Percentiles rank a stretch among this genome's conserved stretches.
Evolutionary conservation across 257 asterid genomes (phyloP).

Genomic region (Verbascum thapsus): DNA sequence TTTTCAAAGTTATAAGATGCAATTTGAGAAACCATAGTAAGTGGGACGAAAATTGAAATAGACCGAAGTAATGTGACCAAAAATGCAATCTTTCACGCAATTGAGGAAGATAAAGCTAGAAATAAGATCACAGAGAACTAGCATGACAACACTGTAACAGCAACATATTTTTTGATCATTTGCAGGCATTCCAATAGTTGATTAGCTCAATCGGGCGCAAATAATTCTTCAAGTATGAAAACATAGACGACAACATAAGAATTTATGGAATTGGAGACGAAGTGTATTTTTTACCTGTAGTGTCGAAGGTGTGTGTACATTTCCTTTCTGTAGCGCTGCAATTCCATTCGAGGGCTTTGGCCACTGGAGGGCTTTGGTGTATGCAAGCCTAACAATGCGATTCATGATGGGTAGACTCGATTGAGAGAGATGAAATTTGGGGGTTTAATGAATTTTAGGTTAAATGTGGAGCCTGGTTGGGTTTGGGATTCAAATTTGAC

Average conservation of each 20-base stretch:
- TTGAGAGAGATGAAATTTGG: too few relatives aligned
- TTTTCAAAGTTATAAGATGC: too few relatives aligned
- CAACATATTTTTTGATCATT: conserved; percentile 7
- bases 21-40: too few relatives aligned
- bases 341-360: conserved; percentile 32
- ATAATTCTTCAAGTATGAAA: background rate
- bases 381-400: conserved; percentile 35
- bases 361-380: conserved; percentile 23
- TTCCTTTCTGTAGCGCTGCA: conserved; percentile 32
- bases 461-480: too few relatives aligned
- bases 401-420: conserved; percentile 33
- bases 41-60: too few relatives aligned
- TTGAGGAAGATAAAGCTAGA: too few relatives aligned
- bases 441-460: too few relatives aligned
- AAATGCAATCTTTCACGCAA: too few relatives aligned
- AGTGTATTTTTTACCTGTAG: conserved; percentile 29
- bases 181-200: background rate
- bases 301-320: conserved; percentile 20
- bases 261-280: background rate
- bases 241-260: background rate
- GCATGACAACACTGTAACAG: conserved; percentile 1
- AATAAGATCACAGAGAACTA: background rate
- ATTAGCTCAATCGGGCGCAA: conserved; percentile 8
- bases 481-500: too few relatives aligned
- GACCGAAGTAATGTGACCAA: too few relatives aligned